Evolutionary conservation across 164 flowering plant genomes (phyloP).

Genomic region (Hamamelis virginiana): DNA sequence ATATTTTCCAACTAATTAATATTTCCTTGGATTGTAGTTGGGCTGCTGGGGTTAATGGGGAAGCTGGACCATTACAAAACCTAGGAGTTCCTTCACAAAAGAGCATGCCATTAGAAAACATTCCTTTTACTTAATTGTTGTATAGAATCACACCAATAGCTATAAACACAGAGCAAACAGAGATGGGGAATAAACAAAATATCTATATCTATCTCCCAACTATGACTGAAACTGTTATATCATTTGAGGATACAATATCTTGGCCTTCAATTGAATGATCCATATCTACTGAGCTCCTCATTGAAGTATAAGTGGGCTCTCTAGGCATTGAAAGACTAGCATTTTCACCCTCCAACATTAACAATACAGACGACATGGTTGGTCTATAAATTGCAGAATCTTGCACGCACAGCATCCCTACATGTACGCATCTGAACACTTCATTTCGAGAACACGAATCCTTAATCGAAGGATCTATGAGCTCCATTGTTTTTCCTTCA

Average conservation of each 20-base stretch:
- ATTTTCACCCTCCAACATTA: slow-evolving; percentile 40
- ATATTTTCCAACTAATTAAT: too few species aligned
- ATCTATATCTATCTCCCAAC: slow-evolving; percentile 25
- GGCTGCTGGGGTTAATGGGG: too few species aligned
- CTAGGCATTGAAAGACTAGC: slow-evolving; percentile 23
- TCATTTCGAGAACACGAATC: slow-evolving; percentile 17
- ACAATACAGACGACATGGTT: slow-evolving; percentile 33
- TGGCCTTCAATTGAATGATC: slow-evolving; percentile 13
- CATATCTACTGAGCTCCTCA: slow-evolving; percentile 23
- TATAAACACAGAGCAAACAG: background rate
- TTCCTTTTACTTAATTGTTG: background rate
- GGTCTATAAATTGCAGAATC: slow-evolving; percentile 39
- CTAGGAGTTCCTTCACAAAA: too few species aligned
- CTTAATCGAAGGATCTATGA: slow-evolving; percentile 32
- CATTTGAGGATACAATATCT: slow-evolving; percentile 27
- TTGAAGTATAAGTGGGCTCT: slow-evolving; percentile 32
- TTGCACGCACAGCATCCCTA: slow-evolving; percentile 45
- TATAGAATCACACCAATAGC: background rate
- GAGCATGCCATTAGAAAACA: background rate
- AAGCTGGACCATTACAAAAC: too few species aligned
- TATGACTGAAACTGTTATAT: slow-evolving; percentile 30
- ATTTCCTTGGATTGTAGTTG: too few species aligned
- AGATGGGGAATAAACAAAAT: background rate
- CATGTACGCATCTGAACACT: slow-evolving; percentile 42
- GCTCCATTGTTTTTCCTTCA: slow-evolving; percentile 30